Conservation (phyloP, 768 basidiomycete genomes). For the Tricholoma sp. region DNA sequence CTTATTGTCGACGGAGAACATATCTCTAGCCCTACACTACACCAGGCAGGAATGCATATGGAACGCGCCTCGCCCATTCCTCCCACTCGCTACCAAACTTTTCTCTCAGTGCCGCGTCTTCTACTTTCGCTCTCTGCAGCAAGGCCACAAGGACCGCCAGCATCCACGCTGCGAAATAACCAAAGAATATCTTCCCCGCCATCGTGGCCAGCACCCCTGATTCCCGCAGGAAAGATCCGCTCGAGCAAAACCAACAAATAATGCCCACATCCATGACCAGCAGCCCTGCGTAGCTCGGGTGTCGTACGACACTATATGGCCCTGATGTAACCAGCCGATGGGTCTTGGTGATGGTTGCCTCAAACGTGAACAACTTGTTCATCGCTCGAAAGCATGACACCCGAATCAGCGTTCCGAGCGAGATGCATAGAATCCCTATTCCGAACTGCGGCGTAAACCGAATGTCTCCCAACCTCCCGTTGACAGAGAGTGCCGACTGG, state of each 20-base stretch:
- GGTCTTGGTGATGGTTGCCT: conserved; percentile 41
- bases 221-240: neutral
- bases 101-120: neutral
- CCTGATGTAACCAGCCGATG: conserved; percentile 45
- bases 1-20: no score
- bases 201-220: neutral
- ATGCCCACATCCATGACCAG: neutral
- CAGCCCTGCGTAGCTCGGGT: neutral
- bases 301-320: conserved; percentile 28
- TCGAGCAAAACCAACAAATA: neutral
- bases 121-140: neutral
- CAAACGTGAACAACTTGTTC: conserved; percentile 46
- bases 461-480: conserved; percentile 21
- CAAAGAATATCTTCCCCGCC: neutral
- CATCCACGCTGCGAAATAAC: neutral
- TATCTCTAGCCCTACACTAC: neutral
- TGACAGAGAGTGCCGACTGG: conserved; percentile 22
- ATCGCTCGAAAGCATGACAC: conserved; percentile 40
- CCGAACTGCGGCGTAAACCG: conserved; percentile 26
- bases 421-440: conserved; percentile 32
- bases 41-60: neutral
- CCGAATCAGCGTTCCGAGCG: conserved; percentile 37
- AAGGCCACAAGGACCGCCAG: neutral
- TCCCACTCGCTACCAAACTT: neutral
- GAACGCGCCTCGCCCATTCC: conserved; percentile 10